Percentiles rank a stretch among this genome's conserved stretches.
Conservation (phyloP, 148 eudicot genomes). For the Arctostaphylos glauca region DNA sequence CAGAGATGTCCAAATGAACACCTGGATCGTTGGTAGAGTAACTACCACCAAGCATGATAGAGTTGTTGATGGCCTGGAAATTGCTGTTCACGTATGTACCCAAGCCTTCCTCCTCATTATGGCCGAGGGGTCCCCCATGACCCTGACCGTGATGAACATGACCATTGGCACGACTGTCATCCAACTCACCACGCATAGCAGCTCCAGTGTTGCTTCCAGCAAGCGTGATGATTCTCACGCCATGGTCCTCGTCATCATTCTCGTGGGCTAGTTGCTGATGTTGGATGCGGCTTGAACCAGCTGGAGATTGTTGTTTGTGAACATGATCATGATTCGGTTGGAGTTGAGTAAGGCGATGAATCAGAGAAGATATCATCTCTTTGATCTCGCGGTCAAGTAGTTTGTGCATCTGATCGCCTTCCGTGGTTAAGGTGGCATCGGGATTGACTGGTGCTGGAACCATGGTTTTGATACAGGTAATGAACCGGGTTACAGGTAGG, state of each 20-base stretch:
- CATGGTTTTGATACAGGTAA: conserved; percentile 8
- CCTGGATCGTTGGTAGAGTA: conserved; percentile 80
- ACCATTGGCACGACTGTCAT: conserved; percentile 14
- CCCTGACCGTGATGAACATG: not conserved
- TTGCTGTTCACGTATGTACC: conserved; percentile 76
- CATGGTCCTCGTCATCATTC: conserved; percentile 42
- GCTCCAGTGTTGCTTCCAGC: conserved; percentile 82
- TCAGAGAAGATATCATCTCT: conserved; percentile 54
- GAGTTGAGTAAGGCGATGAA: conserved; percentile 43
- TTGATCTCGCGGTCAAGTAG: conserved; percentile 49
- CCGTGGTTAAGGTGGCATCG: conserved; percentile 19
- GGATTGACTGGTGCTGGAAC: not conserved
- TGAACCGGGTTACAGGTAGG: not conserved
- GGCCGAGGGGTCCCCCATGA: conserved; percentile 6
- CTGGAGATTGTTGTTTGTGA: conserved; percentile 27
- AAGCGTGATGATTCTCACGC: conserved; percentile 56
- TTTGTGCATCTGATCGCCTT: conserved; percentile 26
- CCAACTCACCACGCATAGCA: conserved; percentile 58
- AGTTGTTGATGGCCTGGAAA: conserved; percentile 77
- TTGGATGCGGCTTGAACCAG: conserved; percentile 26
- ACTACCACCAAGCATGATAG: conserved; percentile 68
- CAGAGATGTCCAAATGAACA: conserved; percentile 60
- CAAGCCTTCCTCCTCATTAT: conserved; percentile 25
- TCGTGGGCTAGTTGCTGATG: conserved; percentile 15
- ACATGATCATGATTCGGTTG: conserved; percentile 19